Conservation (phyloP, 2,329 filamentous ascomycete species). For the Blastomyces parvus region DNA sequence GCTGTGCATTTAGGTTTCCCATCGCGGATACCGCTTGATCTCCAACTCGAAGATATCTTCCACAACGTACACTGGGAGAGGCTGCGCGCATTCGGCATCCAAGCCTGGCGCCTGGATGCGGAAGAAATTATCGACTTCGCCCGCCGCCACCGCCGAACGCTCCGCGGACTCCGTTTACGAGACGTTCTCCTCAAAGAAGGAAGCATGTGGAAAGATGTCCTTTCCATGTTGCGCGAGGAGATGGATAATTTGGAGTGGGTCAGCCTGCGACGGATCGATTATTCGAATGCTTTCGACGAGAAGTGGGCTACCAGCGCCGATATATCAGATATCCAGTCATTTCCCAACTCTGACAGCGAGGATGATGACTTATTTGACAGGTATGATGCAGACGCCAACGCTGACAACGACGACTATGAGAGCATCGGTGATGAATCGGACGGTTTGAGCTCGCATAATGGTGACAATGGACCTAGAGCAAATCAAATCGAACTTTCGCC, state of each 20-base stretch:
- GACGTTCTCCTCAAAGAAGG: constrained; percentile 53
- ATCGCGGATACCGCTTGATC: constrained; percentile 45
- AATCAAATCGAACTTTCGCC: constrained; percentile 17
- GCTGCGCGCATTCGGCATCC: constrained; percentile 54
- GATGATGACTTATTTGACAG: constrained; percentile 17
- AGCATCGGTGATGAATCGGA: constrained; percentile 18
- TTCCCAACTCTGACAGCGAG: constrained; percentile 16
- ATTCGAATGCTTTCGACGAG: constrained; percentile 46
- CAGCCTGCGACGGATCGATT: constrained; percentile 53
- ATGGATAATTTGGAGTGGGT: constrained; percentile 53
- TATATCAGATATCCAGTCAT: constrained; percentile 16
- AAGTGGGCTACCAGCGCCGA: constrained; percentile 21
- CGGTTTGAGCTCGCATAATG: constrained; percentile 17
- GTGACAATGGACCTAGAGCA: constrained; percentile 16
- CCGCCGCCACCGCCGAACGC: constrained; percentile 45
- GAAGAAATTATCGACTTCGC: constrained; percentile 52
- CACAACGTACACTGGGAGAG: constrained; percentile 53
- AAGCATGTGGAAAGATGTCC: constrained; percentile 52
- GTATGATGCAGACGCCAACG: constrained; percentile 11
- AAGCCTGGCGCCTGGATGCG: constrained; percentile 53
- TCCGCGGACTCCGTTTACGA: constrained; percentile 51
- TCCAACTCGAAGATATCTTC: constrained; percentile 53
- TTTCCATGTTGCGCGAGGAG: constrained; percentile 47
- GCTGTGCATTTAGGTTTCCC: constrained; percentile 58
- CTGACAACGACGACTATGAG: constrained; percentile 10